Evolutionary conservation across 768 basidiomycete species (phyloP).

Genomic region (Tulasnella sp.): DNA sequence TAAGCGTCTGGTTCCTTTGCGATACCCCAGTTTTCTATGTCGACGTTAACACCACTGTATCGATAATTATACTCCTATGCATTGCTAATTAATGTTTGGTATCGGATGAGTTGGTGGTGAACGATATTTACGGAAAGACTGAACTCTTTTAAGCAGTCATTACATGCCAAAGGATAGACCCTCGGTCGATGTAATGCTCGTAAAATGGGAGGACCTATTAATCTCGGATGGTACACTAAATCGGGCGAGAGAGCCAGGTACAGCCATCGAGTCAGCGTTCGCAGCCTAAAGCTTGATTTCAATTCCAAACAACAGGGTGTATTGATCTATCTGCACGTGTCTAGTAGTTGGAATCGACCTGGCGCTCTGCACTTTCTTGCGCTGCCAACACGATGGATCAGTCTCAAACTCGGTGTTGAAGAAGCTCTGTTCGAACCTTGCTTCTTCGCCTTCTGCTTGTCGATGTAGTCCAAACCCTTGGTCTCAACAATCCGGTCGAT

Average conservation of each 20-base stretch:
- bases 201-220: no score
- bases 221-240: no score
- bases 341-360: not conserved
- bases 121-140: not conserved
- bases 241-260: no score
- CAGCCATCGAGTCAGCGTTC: no score
- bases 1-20: not conserved
- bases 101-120: not conserved
- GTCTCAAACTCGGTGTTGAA: not conserved
- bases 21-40: not conserved
- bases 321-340: no score
- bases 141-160: not conserved
- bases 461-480: conserved; percentile 29
- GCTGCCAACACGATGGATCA: not conserved
- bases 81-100: not conserved
- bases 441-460: conserved; percentile 31
- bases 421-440: not conserved
- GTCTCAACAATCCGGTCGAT: conserved; percentile 29
- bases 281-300: no score
- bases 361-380: not conserved
- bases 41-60: not conserved
- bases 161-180: no score
- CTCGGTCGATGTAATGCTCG: no score
- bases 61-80: not conserved
- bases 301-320: no score